A percentile compares a stretch with the other conserved stretches of the same genome.
Conservation (phyloP, 2,329 filamentous ascomycete species). For the Fusarium cicatricum region DNA sequence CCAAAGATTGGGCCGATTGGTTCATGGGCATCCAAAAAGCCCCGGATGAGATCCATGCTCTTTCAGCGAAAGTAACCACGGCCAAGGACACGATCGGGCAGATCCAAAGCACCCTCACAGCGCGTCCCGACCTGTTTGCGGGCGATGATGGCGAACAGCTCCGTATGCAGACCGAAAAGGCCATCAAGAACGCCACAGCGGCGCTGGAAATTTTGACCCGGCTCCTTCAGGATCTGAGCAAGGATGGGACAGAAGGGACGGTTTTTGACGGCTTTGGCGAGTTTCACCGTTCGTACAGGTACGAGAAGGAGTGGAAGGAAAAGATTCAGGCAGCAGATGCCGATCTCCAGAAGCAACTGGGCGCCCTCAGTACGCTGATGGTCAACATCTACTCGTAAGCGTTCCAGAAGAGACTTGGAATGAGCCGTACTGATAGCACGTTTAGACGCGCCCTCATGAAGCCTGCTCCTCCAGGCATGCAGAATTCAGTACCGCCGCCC, state of each 20-base stretch:
- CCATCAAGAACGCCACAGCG: conserved; percentile 38
- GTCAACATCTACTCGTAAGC: conserved; percentile 47
- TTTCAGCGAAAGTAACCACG: conserved; percentile 40
- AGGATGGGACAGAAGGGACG: conserved; percentile 32
- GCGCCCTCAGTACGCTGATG: conserved; percentile 42
- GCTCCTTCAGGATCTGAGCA: conserved; percentile 42
- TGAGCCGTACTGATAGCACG: not conserved
- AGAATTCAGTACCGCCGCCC: conserved; percentile 23
- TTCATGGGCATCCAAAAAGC: conserved; percentile 44
- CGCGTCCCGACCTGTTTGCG: conserved; percentile 44
- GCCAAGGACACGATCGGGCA: conserved; percentile 45
- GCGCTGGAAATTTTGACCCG: conserved; percentile 44
- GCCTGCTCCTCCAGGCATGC: conserved; percentile 33
- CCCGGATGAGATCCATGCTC: conserved; percentile 42
- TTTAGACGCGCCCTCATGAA: conserved; percentile 43
- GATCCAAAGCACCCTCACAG: conserved; percentile 42
- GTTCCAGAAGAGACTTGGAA: not conserved
- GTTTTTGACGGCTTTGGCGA: conserved; percentile 37
- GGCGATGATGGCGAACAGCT: conserved; percentile 42
- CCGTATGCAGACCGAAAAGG: conserved; percentile 42
- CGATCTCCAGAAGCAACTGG: conserved; percentile 43
- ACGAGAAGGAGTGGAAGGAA: conserved; percentile 45
- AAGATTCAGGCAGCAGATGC: conserved; percentile 44
- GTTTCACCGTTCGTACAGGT: conserved; percentile 47
- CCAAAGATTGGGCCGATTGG: conserved; percentile 48